Percentiles rank a stretch among this genome's conserved stretches.
phyloP scores from a whole-genome alignment of 345 rosid genomes.

The Punica granatum region DNA sequence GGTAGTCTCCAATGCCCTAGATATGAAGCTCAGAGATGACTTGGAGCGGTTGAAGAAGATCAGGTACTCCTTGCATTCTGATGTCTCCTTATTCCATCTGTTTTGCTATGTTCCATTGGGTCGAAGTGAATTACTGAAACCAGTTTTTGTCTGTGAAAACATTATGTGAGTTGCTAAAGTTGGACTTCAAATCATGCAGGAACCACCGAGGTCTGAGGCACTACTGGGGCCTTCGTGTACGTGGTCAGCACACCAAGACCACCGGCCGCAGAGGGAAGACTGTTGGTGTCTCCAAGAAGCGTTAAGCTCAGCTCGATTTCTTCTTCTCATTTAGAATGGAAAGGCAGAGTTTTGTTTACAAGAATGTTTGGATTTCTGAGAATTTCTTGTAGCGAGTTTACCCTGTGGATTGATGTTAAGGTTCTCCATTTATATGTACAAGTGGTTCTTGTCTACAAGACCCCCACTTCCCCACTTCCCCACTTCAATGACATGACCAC shows the following conservation, averaged over 20 bases:
- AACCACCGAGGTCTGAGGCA: slow-evolving; percentile 97
- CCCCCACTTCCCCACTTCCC: no score
- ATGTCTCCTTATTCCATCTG: not conserved
- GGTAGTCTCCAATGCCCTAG: slow-evolving; percentile 84
- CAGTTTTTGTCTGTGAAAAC: not conserved
- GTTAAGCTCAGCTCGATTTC: slow-evolving; percentile 10
- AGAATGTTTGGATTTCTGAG: not conserved
- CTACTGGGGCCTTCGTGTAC: slow-evolving; percentile 97
- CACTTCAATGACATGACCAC: no score
- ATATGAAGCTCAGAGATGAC: slow-evolving; percentile 97
- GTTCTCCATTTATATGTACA: not conserved
- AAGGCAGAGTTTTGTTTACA: not conserved
- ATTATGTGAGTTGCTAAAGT: not conserved
- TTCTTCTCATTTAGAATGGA: not conserved
- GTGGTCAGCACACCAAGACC: slow-evolving; percentile 98
- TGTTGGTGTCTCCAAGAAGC: slow-evolving; percentile 91
- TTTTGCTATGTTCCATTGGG: not conserved
- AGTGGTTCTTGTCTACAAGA: not conserved
- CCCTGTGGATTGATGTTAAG: not conserved
- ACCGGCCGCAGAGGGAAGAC: slow-evolving; percentile 93
- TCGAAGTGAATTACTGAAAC: not conserved
- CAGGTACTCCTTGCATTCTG: slow-evolving; percentile 27
- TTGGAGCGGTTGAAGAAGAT: slow-evolving; percentile 90
- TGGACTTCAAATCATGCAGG: slow-evolving; percentile 26
- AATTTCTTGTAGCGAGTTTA: not conserved